Base-by-base conservation (phyloP, 2,329 filamentous ascomycete genomes). In the Penicillium sp. region DNA sequence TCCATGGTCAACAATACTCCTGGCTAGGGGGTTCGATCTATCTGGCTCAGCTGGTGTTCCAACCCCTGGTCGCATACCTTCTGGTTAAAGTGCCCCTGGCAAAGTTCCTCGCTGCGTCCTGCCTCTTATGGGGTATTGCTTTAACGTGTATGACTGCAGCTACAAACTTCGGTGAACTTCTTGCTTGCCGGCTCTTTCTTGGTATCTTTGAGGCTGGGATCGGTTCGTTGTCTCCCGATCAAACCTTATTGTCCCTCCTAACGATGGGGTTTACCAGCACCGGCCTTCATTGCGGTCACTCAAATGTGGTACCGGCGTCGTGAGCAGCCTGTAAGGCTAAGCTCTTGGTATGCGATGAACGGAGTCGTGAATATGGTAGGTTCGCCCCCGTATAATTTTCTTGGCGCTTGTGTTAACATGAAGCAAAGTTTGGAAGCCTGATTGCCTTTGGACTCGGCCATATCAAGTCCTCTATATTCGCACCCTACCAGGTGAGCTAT, bases 11-110 rank as follows among this genome's bases (percentile, higher is more conserved):
- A 47, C 78, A 87, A 57, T 82, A 79, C 66, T 79, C 76, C 34
- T 82, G 79, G 80, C 69, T 80, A 0, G 78, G 78, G 1, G 75
- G 77, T 4, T 77, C 82, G 29, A 79, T 83, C 13, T 83, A 84
- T 57, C 72, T 84, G 38, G 81, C 80, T 0, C 81, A 84, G 64
- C 72, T 84, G 29, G 76, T 81, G 2, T 79, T 78, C 63, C 81
- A 84, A 67, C 81, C 80, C 3, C 60, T 80, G 11, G 75, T 82
- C 7, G 79, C 80, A 0, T 79, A 81, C 50, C 74, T 84, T 2
- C 73, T 87, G 42, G 83, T 86, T 56, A 85, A 83, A 62, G 72
- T 87, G 2, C 84, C 82, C 1, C 78, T 86, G 37, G 84, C 81
- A 35, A 86, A 86, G 61, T 84, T 86, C 50, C 79, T 82, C 24